These are phyloP conservation scores for Trichosporon coremiiforme DNA, from an alignment of 1,284 basidiomycete species.

Conservation along the genomic window DNA sequence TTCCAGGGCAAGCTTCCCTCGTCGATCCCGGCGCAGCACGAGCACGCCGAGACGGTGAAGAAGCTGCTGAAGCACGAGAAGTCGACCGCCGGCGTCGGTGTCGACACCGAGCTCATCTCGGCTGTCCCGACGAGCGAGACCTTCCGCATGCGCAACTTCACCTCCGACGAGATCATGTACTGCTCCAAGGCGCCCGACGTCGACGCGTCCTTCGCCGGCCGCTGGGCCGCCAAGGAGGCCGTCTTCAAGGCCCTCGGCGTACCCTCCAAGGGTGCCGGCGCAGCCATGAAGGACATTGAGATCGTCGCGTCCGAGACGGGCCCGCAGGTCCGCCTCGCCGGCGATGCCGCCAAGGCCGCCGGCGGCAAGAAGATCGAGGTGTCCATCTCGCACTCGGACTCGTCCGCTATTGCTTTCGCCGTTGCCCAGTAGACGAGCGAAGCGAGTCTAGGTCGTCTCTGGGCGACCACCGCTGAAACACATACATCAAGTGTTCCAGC, in stretches of 20 bases:
- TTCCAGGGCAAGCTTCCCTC: conserved; percentile 70
- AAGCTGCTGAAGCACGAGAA: conserved; percentile 55
- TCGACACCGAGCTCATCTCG: conserved; percentile 77
- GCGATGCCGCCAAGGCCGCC: conserved; percentile 78
- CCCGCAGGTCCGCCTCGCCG: conserved; percentile 74
- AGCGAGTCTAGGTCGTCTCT: too few species aligned
- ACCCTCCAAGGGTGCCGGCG: conserved; percentile 84
- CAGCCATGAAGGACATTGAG: conserved; percentile 95
- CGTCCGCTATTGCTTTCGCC: conserved; percentile 55
- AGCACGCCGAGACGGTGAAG: conserved; percentile 69
- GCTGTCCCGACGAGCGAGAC: conserved; percentile 87
- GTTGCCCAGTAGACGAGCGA: conserved; percentile 52
- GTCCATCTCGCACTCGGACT: conserved; percentile 76
- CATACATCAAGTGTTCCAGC: background rate
- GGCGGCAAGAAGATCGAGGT: conserved; percentile 73
- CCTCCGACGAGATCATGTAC: conserved; percentile 81
- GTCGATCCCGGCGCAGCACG: conserved; percentile 62
- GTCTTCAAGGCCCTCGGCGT: conserved; percentile 97
- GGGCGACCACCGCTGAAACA: background rate
- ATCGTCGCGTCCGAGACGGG: conserved; percentile 70
- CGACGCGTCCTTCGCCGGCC: conserved; percentile 86
- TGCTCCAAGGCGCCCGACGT: conserved; percentile 85
- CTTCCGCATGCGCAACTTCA: conserved; percentile 92
- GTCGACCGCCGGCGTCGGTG: conserved; percentile 35
- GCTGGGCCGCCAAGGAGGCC: conserved; percentile 97